Evolutionary conservation across 177 flowering plant genomes (phyloP), one percentile per base, ranked within the genome.

Genomic region (Vitis hybrid): DNA sequence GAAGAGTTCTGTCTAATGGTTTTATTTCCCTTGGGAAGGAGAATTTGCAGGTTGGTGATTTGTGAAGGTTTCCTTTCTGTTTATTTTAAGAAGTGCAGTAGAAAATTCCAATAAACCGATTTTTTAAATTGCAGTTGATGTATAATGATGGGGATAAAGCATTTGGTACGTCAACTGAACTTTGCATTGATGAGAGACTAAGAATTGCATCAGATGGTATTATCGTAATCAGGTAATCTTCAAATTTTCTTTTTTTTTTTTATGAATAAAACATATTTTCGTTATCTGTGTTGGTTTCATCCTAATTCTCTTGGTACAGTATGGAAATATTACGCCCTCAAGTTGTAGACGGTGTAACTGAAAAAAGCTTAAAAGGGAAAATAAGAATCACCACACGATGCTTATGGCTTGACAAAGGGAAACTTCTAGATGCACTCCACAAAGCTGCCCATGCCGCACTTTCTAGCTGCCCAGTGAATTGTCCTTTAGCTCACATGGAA

Each of bases 131-230:
- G 78, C 89, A 96, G 98, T 81, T 91, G 83, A 96, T 92, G 97
- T 96, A 92, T 68, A 94, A 82, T 69, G 99, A 96, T 80, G 99
- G 99, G 15, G 98, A 93, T 78, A 96, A 96, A 85, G 99, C 99
- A 77, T 96, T 94, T 84, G 98, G 99, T 57, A 89, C 97, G 50
- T 87, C 97, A 56, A 59, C 85, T 68, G 99, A 96, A 79, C 97
- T 96, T 63, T 92, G 97, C 64, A 52, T 96, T 69, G 97, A 94
- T 67, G 98, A 96, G 85, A 92, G 99, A 75, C 80, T 85, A 65
- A 87, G 86, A 84, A 91, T 96, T 79, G 94, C 99, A 68, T 73
- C 90, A 48, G 98, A 96, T 84, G 99, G 99, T 69, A 92, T 94
- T 66, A 83, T 96, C 54, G 92, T 94, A 69, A 86, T 91, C 76